Conservation (phyloP, 208 protist species). For the Perkinsela sp. region DNA sequence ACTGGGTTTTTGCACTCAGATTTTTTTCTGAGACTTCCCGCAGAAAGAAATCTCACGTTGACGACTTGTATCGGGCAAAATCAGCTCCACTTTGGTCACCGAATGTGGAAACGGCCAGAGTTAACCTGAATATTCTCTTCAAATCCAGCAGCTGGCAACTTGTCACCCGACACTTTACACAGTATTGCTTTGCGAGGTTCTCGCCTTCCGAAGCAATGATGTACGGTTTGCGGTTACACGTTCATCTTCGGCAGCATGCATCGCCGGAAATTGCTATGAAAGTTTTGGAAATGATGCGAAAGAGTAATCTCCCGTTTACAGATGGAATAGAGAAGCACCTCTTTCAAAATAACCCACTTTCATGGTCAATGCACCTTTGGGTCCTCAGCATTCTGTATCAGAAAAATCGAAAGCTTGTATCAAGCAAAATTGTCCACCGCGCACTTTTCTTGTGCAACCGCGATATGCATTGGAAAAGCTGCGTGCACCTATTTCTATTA, state of each 20-base stretch:
- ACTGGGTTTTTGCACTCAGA: not conserved
- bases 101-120: not conserved
- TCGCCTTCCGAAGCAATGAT: not conserved
- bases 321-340: not conserved
- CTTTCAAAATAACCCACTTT: not conserved
- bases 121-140: not conserved
- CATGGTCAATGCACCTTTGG: not conserved
- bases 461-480: not conserved
- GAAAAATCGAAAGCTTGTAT: not conserved
- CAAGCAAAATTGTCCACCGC: not conserved
- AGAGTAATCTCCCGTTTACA: not conserved
- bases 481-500: not conserved
- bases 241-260: not conserved
- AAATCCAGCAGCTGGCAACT: not conserved
- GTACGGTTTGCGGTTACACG: not conserved
- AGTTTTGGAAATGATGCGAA: not conserved
- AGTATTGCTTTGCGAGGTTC: not conserved
- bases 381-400: not conserved
- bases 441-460: not conserved
- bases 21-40: too few species aligned
- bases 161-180: not conserved
- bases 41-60: too few species aligned
- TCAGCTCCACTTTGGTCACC: too few species aligned
- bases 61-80: too few species aligned
- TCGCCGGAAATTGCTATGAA: not conserved